A percentile compares a stretch with the other conserved stretches of the same genome.
phyloP scores from a whole-genome alignment of 495 filamentous ascomycete genomes.

The Xylaria cubensis region DNA sequence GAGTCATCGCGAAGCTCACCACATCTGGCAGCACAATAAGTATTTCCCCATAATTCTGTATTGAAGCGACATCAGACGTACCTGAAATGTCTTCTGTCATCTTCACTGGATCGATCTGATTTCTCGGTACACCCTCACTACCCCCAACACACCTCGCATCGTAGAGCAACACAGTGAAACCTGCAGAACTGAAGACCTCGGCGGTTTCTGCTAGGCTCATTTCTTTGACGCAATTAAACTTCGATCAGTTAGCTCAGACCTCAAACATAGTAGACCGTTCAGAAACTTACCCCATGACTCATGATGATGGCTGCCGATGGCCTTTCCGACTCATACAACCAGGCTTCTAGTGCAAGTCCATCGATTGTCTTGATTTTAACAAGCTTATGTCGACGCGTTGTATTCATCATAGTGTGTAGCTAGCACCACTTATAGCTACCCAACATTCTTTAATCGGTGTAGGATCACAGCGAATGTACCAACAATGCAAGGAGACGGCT shows the following conservation, averaged over 20 bases:
- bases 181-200: not conserved
- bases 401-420: too few species aligned
- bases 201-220: not conserved
- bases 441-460: too few species aligned
- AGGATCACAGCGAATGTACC: too few species aligned
- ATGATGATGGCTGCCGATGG: not conserved
- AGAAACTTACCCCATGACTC: not conserved
- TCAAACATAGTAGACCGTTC: too few species aligned
- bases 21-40: too few species aligned
- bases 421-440: too few species aligned
- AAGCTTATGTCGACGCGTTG: too few species aligned
- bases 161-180: slow-evolving; percentile 2
- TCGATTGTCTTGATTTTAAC: not conserved
- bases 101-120: not conserved
- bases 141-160: not conserved
- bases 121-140: not conserved
- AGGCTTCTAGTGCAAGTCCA: not conserved
- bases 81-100: not conserved
- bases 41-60: too few species aligned
- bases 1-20: too few species aligned
- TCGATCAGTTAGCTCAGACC: too few species aligned
- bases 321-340: not conserved
- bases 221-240: slow-evolving; percentile 14
- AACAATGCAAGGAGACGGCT: too few species aligned
- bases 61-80: not conserved